A percentile compares a stretch with the other conserved stretches of the same genome.
Conservation (phyloP, 1,284 basidiomycete species). For the Malassezia globosa region DNA sequence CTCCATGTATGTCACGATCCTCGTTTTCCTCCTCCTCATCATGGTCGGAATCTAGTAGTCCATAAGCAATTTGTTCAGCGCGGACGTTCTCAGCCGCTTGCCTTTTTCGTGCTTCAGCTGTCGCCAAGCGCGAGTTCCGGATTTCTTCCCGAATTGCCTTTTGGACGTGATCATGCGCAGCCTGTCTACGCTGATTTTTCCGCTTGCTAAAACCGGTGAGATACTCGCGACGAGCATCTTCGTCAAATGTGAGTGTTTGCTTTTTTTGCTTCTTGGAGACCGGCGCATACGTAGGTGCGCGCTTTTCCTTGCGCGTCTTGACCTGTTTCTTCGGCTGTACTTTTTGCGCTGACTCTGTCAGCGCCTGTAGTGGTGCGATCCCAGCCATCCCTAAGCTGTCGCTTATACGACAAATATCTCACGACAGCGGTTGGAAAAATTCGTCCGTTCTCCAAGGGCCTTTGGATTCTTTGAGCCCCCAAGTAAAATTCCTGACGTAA, state of each 20-base stretch:
- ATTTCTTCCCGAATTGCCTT: slow-evolving; percentile 29
- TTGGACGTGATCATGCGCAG: slow-evolving; percentile 28
- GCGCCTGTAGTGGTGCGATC: slow-evolving; percentile 15
- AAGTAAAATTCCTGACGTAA: no score
- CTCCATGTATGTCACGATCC: not conserved
- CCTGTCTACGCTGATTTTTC: slow-evolving; percentile 39
- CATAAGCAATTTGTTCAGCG: slow-evolving; percentile 28
- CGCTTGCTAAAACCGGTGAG: slow-evolving; percentile 44
- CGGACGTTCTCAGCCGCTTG: slow-evolving; percentile 37
- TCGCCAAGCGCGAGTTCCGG: slow-evolving; percentile 20
- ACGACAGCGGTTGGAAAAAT: no score
- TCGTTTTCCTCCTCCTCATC: slow-evolving; percentile 23
- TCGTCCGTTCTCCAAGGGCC: not conserved
- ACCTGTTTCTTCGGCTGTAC: not conserved
- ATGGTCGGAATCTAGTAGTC: slow-evolving; percentile 28
- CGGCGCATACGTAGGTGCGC: not conserved
- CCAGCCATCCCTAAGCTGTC: no score
- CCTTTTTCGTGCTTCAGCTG: slow-evolving; percentile 26
- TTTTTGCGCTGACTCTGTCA: slow-evolving; percentile 21
- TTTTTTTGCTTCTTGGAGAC: slow-evolving; percentile 22
- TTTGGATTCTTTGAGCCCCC: not conserved
- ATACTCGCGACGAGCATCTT: slow-evolving; percentile 35
- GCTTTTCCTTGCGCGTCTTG: slow-evolving; percentile 3
- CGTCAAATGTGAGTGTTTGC: slow-evolving; percentile 35
- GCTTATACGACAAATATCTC: no score